Conservation (phyloP, 495 filamentous ascomycete genomes). For the Lindgomyces ingoldianus region DNA sequence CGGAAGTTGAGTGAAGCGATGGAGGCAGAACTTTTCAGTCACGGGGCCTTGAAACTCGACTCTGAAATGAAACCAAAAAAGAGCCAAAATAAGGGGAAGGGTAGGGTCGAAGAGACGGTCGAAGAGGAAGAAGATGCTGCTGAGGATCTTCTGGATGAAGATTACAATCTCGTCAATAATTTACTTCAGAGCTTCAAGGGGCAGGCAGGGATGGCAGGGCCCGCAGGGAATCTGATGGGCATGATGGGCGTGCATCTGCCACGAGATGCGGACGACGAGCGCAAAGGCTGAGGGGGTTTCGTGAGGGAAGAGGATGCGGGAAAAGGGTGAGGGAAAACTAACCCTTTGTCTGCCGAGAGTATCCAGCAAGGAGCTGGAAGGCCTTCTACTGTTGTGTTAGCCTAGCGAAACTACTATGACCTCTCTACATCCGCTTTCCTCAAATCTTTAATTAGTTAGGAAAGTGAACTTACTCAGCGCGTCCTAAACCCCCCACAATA, state of each 20-base stretch:
- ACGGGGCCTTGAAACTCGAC: conserved; percentile 67
- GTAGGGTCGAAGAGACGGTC: conserved; percentile 40
- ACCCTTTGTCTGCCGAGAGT: too few species aligned
- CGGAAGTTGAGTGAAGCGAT: conserved; percentile 71
- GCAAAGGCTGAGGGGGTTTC: too few species aligned
- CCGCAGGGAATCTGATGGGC: conserved; percentile 79
- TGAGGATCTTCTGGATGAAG: conserved; percentile 62
- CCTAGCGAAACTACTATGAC: too few species aligned
- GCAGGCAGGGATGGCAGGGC: conserved; percentile 80
- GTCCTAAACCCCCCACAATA: too few species aligned
- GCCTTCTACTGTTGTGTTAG: too few species aligned
- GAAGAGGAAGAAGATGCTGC: conserved; percentile 42
- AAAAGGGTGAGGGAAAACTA: neutral
- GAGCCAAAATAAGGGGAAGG: conserved; percentile 15
- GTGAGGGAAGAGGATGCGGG: neutral
- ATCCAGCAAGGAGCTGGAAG: too few species aligned
- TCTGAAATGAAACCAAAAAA: conserved; percentile 42
- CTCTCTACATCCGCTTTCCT: too few species aligned
- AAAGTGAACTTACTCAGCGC: too few species aligned
- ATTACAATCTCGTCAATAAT: conserved; percentile 88
- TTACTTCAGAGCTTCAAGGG: conserved; percentile 88
- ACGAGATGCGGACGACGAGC: conserved; percentile 64
- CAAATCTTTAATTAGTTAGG: too few species aligned
- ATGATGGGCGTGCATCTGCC: conserved; percentile 82
- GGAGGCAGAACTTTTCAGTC: conserved; percentile 75